Conservation (phyloP, 2,329 filamentous ascomycete genomes). For the Xylariomycetidae sp. region DNA sequence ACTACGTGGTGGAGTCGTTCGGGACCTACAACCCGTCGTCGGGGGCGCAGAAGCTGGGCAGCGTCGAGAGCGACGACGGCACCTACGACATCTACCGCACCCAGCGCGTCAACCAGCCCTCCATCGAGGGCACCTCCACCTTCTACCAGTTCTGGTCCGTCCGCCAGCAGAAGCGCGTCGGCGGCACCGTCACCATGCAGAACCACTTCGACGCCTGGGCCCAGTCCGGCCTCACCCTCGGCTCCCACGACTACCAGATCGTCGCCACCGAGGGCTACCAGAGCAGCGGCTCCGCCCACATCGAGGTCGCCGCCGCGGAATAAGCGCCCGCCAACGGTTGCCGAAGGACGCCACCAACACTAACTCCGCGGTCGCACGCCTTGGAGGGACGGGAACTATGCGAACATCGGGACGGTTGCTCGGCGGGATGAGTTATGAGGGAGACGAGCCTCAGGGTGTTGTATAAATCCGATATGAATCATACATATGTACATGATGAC, state of each 20-base stretch:
- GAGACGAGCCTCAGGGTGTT: too few relatives aligned
- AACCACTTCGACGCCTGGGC: constrained; percentile 31
- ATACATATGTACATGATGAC: too few relatives aligned
- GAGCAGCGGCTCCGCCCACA: constrained; percentile 38
- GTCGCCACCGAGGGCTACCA: constrained; percentile 34
- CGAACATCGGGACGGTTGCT: too few relatives aligned
- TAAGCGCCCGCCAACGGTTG: too few relatives aligned
- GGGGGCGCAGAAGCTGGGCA: constrained; percentile 23
- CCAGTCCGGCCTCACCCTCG: constrained; percentile 24
- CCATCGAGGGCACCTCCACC: constrained; percentile 39
- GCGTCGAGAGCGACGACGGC: constrained; percentile 26
- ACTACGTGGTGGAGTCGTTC: constrained; percentile 32
- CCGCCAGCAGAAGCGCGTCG: constrained; percentile 40
- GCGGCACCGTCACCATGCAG: constrained; percentile 28
- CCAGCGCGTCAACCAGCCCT: constrained; percentile 34
- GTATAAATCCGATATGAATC: too few relatives aligned
- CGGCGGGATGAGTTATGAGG: too few relatives aligned
- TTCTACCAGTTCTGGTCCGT: constrained; percentile 50
- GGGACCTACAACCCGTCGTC: constrained; percentile 28
- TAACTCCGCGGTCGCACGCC: too few relatives aligned
- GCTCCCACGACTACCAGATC: constrained; percentile 31
- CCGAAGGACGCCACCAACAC: too few relatives aligned
- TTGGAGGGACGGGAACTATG: too few relatives aligned
- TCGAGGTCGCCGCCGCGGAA: constrained; percentile 19
- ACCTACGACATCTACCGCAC: constrained; percentile 31